Evolutionary conservation across 2,329 filamentous ascomycete genomes (phyloP).

Genomic region (Metarhizium anisopliae): DNA sequence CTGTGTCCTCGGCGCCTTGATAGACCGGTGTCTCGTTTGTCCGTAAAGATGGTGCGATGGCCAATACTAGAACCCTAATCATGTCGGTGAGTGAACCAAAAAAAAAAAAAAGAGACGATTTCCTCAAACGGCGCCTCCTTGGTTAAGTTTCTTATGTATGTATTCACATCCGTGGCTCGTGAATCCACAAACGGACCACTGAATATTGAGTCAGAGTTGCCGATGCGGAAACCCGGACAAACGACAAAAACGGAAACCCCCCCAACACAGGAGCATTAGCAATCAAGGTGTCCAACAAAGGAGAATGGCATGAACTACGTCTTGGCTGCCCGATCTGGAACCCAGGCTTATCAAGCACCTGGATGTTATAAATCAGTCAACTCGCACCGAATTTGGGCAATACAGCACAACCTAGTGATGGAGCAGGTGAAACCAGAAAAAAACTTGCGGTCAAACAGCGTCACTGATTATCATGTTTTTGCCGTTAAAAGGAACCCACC

Average conservation of each 20-base stretch:
- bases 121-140: too few species aligned
- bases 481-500: background rate
- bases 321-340: constrained; percentile 6
- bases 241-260: background rate
- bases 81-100: too few species aligned
- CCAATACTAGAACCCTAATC: too few species aligned
- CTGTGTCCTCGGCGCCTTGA: background rate
- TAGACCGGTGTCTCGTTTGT: background rate
- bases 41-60: too few species aligned
- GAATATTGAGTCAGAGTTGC: too few species aligned
- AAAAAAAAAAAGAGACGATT: too few species aligned
- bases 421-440: background rate
- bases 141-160: too few species aligned
- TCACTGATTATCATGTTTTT: too few species aligned
- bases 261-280: background rate
- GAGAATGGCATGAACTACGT: background rate
- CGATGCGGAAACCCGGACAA: too few species aligned
- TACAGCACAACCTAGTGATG: background rate
- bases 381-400: background rate
- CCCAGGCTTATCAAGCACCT: background rate
- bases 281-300: background rate
- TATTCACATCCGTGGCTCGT: too few species aligned
- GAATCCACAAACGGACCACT: too few species aligned
- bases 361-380: background rate
- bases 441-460: background rate